phyloP scores from a whole-genome alignment of 192 early-diverging fungal species.

The Podila epicladia region DNA sequence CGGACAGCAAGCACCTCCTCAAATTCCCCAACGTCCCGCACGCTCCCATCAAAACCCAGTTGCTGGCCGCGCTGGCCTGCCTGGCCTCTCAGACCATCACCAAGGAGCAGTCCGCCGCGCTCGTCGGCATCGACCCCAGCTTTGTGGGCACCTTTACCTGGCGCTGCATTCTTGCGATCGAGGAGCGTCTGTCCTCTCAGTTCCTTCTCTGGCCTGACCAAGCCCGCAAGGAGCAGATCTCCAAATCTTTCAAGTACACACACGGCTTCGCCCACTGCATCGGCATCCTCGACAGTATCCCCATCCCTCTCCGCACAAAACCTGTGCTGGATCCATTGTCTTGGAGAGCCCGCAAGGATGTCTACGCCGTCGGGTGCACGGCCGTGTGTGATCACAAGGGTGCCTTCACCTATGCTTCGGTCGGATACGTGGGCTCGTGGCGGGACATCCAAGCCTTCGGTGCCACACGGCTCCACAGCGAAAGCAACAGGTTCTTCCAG shows the following conservation, averaged over 20 bases:
- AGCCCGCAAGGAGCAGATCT: conserved; percentile 1
- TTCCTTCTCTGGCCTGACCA: conserved; percentile 16
- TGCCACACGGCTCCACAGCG: not conserved
- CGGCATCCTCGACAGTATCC: conserved; percentile 19
- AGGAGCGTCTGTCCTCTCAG: not conserved
- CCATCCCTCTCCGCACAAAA: conserved; percentile 4
- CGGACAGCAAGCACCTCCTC: not conserved
- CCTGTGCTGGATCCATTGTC: conserved; percentile 7
- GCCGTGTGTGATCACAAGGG: conserved; percentile 19
- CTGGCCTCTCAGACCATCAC: conserved; percentile 13
- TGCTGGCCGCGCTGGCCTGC: not conserved
- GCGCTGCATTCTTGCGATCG: conserved; percentile 9
- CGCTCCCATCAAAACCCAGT: not conserved
- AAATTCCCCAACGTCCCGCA: not conserved
- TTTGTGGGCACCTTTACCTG: conserved; percentile 5
- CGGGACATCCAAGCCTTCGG: conserved; percentile 7
- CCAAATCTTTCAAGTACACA: not conserved
- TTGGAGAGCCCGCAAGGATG: conserved; percentile 5
- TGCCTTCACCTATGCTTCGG: conserved; percentile 1
- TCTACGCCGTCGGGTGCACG: conserved; percentile 17
- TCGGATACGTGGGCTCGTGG: conserved; percentile 9
- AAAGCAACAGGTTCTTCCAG: not conserved
- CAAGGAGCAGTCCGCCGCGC: not conserved
- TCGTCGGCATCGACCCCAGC: not conserved
- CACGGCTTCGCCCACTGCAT: conserved; percentile 15